Conservation (phyloP, 75 land plant species). For the Picea glauca region DNA sequence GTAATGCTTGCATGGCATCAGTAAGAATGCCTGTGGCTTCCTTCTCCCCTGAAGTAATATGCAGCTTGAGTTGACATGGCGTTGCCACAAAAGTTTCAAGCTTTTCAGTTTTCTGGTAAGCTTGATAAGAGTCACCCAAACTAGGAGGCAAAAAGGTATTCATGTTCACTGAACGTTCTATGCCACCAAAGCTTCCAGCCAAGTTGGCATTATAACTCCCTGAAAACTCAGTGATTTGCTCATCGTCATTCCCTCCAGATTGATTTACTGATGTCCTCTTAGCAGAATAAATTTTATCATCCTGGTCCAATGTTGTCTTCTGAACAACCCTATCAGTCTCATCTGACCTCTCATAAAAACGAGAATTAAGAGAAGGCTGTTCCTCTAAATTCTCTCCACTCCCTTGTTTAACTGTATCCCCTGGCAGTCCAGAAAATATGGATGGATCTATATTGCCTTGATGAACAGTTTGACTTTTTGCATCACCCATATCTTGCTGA, state of each 20-base stretch:
- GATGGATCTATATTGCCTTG: constrained; percentile 9
- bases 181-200: constrained; percentile 9
- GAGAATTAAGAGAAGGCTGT: neutral
- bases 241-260: neutral
- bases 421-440: neutral
- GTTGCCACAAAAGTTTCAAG: neutral
- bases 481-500: constrained; percentile 19
- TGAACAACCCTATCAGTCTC: neutral
- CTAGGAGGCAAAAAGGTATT: neutral
- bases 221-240: neutral
- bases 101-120: neutral
- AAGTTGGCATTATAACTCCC: neutral
- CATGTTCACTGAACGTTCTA: neutral
- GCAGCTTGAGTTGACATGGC: constrained; percentile 5
- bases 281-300: constrained; percentile 2
- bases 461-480: constrained; percentile 15
- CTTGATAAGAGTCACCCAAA: constrained; percentile 1
- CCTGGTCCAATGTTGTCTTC: neutral
- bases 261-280: neutral
- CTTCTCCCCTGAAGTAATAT: neutral
- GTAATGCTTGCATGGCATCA: neutral
- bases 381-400: constrained; percentile 6
- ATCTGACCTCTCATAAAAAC: neutral
- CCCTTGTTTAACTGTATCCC: constrained; percentile 2
- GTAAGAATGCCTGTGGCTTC: neutral